These are phyloP conservation scores for Exserohilum turcica DNA, from an alignment of 2,329 filamentous ascomycete genomes.

Conservation along the genomic window DNA sequence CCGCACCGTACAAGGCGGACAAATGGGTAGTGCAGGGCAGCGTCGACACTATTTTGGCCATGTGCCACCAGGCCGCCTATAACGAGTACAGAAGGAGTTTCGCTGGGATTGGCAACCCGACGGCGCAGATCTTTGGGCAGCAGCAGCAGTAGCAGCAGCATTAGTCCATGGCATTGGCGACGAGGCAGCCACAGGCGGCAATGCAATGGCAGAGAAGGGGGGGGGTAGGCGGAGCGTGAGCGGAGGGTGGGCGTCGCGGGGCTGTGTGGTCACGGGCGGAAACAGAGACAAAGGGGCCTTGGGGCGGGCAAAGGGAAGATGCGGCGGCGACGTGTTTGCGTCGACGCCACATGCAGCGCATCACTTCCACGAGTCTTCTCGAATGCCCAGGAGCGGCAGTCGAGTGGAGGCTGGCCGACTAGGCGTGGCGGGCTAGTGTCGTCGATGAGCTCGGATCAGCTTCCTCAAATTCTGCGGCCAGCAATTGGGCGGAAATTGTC, in stretches of 20 bases:
- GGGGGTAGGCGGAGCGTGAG: background rate
- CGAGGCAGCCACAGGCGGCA: no score
- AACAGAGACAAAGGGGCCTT: no score
- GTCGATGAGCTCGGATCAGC: constrained; percentile 25
- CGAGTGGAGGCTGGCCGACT: constrained; percentile 20
- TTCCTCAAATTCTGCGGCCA: constrained; percentile 20
- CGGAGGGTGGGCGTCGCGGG: background rate
- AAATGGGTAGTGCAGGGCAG: constrained; percentile 13
- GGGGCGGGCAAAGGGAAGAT: background rate
- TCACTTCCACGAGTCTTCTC: constrained; percentile 43
- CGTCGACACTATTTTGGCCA: constrained; percentile 11
- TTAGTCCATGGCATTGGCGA: background rate
- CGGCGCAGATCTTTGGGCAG: constrained; percentile 14
- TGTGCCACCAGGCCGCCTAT: constrained; percentile 13
- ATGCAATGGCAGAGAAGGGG: background rate
- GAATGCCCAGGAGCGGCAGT: constrained; percentile 29
- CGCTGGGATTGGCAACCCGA: constrained; percentile 11
- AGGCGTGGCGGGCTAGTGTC: constrained; percentile 16
- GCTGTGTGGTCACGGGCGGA: no score
- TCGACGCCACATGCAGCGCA: constrained; percentile 29
- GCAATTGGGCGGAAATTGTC: constrained; percentile 35
- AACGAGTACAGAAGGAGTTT: background rate
- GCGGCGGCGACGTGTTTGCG: background rate
- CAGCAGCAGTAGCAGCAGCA: constrained; percentile 4
- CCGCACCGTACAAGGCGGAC: constrained; percentile 20